Conservation (phyloP, 1,139 yeast genomes). For the Suhomyces coccinellae region DNA sequence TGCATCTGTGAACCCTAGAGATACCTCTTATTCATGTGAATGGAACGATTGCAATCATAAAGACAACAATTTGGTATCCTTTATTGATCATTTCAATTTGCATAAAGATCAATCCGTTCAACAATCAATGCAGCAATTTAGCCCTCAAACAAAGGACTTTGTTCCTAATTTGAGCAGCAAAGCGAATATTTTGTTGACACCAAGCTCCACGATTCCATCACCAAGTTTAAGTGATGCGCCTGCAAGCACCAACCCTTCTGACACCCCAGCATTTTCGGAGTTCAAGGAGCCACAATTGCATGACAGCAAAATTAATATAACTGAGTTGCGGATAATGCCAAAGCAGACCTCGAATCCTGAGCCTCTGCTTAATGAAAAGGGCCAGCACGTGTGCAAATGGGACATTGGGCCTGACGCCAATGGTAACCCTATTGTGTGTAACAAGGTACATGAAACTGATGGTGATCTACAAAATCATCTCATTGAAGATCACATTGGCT, state of each 20-base stretch:
- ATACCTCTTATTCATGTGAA: constrained; percentile 52
- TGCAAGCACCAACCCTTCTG: background rate
- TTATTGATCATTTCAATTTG: constrained; percentile 61
- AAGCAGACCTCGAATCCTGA: constrained; percentile 17
- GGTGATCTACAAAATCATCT: constrained; percentile 73
- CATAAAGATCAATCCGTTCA: constrained; percentile 34
- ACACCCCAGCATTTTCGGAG: background rate
- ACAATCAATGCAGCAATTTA: constrained; percentile 1
- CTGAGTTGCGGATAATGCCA: constrained; percentile 38
- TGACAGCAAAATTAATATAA: constrained; percentile 25
- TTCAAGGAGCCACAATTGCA: background rate
- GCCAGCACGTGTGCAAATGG: constrained; percentile 48
- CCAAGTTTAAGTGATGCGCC: constrained; percentile 3
- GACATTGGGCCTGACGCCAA: constrained; percentile 32
- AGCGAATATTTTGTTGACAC: constrained; percentile 18
- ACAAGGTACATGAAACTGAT: constrained; percentile 45
- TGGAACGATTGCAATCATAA: constrained; percentile 70
- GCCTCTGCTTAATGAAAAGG: constrained; percentile 17
- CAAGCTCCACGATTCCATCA: constrained; percentile 13
- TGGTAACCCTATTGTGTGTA: constrained; percentile 49
- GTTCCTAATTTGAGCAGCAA: constrained; percentile 13
- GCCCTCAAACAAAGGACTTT: background rate
- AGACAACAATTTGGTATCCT: constrained; percentile 50
- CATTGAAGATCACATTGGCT: constrained; percentile 64
- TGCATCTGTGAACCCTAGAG: constrained; percentile 15